Conservation (phyloP, 148 eudicot genomes). For the Fagopyrum homotropicum region DNA sequence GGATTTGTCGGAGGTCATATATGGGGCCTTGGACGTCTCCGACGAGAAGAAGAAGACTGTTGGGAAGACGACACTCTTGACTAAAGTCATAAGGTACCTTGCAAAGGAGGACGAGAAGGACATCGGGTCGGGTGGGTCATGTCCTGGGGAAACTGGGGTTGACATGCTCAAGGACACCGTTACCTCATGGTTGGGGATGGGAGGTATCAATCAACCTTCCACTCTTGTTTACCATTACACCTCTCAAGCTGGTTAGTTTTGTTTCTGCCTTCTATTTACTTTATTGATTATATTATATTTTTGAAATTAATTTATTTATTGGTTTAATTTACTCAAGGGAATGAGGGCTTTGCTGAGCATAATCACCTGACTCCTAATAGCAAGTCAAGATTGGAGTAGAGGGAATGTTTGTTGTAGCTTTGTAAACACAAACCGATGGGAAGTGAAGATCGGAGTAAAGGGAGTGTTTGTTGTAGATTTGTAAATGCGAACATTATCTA, state of each 20-base stretch:
- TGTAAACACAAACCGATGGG: too few relatives aligned
- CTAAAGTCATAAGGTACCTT: background rate
- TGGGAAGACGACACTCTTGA: background rate
- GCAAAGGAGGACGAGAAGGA: background rate
- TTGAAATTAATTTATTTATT: too few relatives aligned
- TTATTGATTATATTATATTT: background rate
- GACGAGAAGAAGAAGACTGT: background rate
- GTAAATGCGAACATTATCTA: too few relatives aligned
- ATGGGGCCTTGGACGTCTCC: background rate
- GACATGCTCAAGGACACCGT: background rate
- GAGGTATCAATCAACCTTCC: background rate
- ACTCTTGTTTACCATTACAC: background rate
- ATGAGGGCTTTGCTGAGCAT: background rate
- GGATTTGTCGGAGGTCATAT: background rate
- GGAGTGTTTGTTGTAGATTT: background rate
- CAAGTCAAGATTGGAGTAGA: background rate
- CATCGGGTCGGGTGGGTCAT: background rate
- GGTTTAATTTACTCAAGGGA: too few relatives aligned
- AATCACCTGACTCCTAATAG: background rate
- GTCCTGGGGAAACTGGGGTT: background rate
- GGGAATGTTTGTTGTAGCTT: too few relatives aligned
- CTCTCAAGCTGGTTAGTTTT: background rate
- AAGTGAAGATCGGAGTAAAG: background rate
- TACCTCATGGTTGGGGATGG: slow-evolving; percentile 1
- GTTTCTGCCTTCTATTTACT: background rate